A percentile compares a stretch with the other conserved stretches of the same genome.
These are phyloP conservation scores for Schwanniomyces polymorphus DNA, from an alignment of 805 yeast species.

Conservation along the genomic window DNA sequence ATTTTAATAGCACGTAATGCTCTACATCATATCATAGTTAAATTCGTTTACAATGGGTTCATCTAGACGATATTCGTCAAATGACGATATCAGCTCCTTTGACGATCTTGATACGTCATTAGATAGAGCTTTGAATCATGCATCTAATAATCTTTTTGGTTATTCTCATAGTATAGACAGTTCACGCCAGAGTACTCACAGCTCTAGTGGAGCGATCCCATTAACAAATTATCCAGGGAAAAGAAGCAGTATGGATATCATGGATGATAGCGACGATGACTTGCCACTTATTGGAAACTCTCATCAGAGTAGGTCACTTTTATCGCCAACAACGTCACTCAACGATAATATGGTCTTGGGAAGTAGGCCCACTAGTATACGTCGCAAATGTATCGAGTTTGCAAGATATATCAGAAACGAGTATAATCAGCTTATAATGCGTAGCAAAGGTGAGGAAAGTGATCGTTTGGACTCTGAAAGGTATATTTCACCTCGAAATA, in stretches of 20 bases:
- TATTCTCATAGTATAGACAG: conserved; percentile 21
- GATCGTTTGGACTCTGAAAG: conserved; percentile 26
- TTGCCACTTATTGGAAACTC: conserved; percentile 28
- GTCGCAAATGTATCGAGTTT: conserved; percentile 12
- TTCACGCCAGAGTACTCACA: conserved; percentile 27
- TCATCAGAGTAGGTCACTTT: conserved; percentile 17
- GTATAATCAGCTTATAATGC: conserved; percentile 21
- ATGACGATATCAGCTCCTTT: conserved; percentile 33
- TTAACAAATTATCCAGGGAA: conserved; percentile 16
- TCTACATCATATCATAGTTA: neutral
- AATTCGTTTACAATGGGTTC: conserved; percentile 1
- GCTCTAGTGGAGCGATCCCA: conserved; percentile 27
- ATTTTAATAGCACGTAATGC: neutral
- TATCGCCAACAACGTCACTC: conserved; percentile 19
- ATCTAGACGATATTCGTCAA: conserved; percentile 7
- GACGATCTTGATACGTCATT: conserved; percentile 67
- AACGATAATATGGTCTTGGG: conserved; percentile 10
- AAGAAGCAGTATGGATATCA: conserved; percentile 24
- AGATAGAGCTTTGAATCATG: conserved; percentile 61
- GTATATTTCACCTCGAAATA: conserved; percentile 38
- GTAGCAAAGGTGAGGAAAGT: conserved; percentile 11
- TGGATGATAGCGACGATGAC: conserved; percentile 20
- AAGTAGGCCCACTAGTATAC: conserved; percentile 6
- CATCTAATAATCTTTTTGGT: conserved; percentile 40
- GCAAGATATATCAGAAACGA: conserved; percentile 25